phyloP scores from a whole-genome alignment of 78 protist species.

The Acrasis kona region DNA sequence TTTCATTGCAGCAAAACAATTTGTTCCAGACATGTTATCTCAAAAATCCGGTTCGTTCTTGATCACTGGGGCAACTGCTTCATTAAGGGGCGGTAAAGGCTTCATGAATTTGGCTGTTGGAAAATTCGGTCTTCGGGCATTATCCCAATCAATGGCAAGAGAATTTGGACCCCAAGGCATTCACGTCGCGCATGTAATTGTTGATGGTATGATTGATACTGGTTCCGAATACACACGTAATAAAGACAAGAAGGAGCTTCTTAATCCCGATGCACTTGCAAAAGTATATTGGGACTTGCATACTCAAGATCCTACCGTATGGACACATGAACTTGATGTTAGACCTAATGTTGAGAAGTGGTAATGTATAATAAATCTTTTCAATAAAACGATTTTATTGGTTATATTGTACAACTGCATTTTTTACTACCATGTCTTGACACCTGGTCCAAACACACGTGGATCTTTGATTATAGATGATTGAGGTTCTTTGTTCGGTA shows the following conservation, averaged over 20 bases:
- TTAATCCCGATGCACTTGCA: slow-evolving; percentile 32
- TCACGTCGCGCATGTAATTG: slow-evolving; percentile 45
- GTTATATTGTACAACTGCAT: no score
- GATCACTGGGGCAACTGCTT: slow-evolving; percentile 55
- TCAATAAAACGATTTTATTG: no score
- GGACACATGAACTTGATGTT: slow-evolving; percentile 26
- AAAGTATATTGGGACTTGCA: slow-evolving; percentile 20
- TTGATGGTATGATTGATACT: slow-evolving; percentile 38
- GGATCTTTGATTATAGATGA: no score
- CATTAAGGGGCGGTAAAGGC: slow-evolving; percentile 24
- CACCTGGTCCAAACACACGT: no score
- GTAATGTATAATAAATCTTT: no score
- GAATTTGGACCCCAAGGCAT: slow-evolving; percentile 43
- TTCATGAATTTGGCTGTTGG: slow-evolving; percentile 26
- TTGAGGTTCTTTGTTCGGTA: no score
- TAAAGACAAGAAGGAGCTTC: neutral
- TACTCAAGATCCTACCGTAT: slow-evolving; percentile 31
- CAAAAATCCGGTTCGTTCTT: slow-evolving; percentile 37
- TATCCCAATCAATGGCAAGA: slow-evolving; percentile 42
- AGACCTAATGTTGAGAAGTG: neutral
- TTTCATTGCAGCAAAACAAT: slow-evolving; percentile 24
- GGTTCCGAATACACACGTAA: slow-evolving; percentile 2
- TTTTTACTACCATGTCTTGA: no score
- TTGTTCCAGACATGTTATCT: slow-evolving; percentile 25
- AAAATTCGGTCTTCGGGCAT: slow-evolving; percentile 39